A percentile compares a stretch with the other conserved stretches of the same genome.
Conservation (phyloP, 495 filamentous ascomycete species). For the Hypoxylon rickii region DNA sequence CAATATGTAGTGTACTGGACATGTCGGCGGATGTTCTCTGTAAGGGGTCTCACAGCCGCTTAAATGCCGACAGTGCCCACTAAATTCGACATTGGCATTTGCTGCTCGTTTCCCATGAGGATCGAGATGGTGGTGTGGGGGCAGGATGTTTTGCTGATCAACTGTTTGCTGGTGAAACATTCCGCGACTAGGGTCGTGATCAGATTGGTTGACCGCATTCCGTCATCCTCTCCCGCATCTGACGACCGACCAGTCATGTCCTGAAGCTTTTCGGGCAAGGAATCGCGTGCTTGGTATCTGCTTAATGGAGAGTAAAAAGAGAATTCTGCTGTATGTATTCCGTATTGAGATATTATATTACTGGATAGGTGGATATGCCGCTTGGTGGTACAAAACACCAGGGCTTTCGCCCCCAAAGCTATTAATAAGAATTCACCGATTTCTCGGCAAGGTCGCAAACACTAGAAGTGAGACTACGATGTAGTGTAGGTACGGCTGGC, state of each 20-base stretch:
- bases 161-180: constrained; percentile 32
- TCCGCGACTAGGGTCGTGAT: constrained; percentile 4
- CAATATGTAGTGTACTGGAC: not conserved
- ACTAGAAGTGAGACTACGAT: not conserved
- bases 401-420: constrained; percentile 9
- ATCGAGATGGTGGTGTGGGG: constrained; percentile 28
- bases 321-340: not conserved
- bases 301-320: not conserved
- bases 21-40: constrained; percentile 9
- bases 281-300: constrained; percentile 30
- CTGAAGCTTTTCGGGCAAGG: constrained; percentile 11
- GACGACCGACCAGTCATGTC: constrained; percentile 19
- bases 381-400: not conserved
- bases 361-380: no score
- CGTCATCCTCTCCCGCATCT: constrained; percentile 23
- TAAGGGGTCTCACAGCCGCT: constrained; percentile 21
- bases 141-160: constrained; percentile 17
- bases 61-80: constrained; percentile 32
- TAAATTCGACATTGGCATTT: constrained; percentile 20
- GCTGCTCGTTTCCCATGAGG: constrained; percentile 7
- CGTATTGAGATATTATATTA: no score
- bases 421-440: constrained; percentile 8
- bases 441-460: not conserved
- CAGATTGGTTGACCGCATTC: constrained; percentile 26
- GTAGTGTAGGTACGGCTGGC: not conserved